Conservation (phyloP, 768 basidiomycete genomes). For the Termitomyces sp. region DNA sequence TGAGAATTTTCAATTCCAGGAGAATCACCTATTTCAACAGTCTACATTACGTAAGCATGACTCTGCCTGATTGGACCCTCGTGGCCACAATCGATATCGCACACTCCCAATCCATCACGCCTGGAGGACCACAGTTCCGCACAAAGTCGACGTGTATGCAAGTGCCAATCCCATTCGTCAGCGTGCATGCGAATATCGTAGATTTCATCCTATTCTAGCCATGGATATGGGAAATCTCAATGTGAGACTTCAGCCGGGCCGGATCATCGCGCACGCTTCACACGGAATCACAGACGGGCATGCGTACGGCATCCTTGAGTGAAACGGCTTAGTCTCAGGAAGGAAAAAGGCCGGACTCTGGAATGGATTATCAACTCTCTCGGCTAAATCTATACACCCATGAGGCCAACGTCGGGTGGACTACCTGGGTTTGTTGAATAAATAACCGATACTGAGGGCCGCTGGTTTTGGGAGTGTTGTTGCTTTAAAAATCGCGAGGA, state of each 20-base stretch:
- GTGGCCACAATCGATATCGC: background rate
- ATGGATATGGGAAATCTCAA: background rate
- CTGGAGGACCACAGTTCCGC: too few species aligned
- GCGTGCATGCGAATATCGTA: background rate
- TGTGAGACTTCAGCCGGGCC: constrained; percentile 6
- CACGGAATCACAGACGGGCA: constrained; percentile 2
- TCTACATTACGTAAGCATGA: constrained; percentile 12
- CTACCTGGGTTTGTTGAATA: background rate
- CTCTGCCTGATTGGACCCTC: background rate
- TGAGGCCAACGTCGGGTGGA: background rate
- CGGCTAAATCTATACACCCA: background rate
- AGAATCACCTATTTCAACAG: constrained; percentile 14
- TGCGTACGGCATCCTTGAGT: too few species aligned
- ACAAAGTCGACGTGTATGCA: too few species aligned
- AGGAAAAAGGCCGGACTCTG: background rate
- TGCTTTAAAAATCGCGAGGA: too few species aligned
- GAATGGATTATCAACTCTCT: background rate
- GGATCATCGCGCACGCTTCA: constrained; percentile 4
- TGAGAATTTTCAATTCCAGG: constrained; percentile 16
- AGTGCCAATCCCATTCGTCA: background rate
- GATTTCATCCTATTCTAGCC: background rate
- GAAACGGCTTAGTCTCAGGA: background rate
- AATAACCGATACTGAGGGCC: background rate
- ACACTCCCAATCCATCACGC: too few species aligned
- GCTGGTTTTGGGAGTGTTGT: background rate